Evolutionary conservation across 768 basidiomycete genomes (phyloP), one percentile per base, ranked within the genome.

Genomic region (Amyloporia xantha): DNA sequence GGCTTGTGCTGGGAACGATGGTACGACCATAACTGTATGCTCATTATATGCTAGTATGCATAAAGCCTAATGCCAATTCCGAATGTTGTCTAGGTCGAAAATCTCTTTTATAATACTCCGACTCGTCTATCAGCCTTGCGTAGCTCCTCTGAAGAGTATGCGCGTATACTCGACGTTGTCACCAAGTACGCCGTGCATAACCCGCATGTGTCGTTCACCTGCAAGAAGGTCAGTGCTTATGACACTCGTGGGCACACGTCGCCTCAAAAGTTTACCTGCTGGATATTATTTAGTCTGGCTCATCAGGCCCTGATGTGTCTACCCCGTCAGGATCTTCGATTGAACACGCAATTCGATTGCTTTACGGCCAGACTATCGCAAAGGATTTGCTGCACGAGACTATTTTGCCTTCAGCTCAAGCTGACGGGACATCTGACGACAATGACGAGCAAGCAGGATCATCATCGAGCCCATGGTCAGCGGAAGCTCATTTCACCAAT

Each of bases 141-240:
- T 28, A 85, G 81, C 49, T 68, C 84, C 3, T 86, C 91, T 2
- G 95, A 98, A 56, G 96, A 99, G 62, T 97, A 95, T 64, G 76
- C 82, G 4, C 78, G 90, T 27, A 92, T 98, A 37, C 73, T 98
- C 2, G 91, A 95, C 53, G 89, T 98, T 9, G 73, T 98, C 23
- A 90, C 89, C 2, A 88, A 86, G 53, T 99, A 99, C 61, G 91
- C 96, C 0, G 75, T 94, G 9, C 96, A 99, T 63, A 98, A 99
- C 62, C 80, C 95, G 0, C 79, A 76, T 10, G 81, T 93, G 2
- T 77, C 92, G 0, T 95, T 97, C 68, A 73, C 82, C 0, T 97
- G 94, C 74, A 94, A 89, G 66, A 98, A 97, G 79, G 91, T 86
- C 41, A 40, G 58, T 45, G 13, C 15, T 38, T 41, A 36, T 21